Conservation (phyloP, 768 basidiomycete genomes). For the Aureoboletus auriporus region DNA sequence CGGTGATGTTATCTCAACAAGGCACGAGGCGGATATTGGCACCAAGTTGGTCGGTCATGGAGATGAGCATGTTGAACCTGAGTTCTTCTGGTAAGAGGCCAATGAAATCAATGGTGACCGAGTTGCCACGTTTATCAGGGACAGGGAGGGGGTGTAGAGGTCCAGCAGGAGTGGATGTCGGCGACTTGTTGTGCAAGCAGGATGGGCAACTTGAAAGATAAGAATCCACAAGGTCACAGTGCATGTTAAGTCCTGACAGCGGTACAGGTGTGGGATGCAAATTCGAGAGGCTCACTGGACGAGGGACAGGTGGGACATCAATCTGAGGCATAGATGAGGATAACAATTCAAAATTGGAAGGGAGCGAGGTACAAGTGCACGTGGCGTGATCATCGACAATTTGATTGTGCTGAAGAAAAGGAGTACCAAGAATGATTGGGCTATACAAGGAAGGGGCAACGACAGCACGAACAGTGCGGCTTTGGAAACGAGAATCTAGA, state of each 20-base stretch:
- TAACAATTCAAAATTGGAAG: constrained; percentile 8
- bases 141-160: constrained; percentile 19
- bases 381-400: constrained; percentile 29
- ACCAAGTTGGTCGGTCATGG: background rate
- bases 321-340: too few relatives aligned
- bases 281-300: too few relatives aligned
- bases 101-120: constrained; percentile 34
- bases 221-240: background rate
- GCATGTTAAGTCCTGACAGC: background rate
- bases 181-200: constrained; percentile 34
- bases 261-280: too few relatives aligned
- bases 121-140: constrained; percentile 5
- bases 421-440: constrained; percentile 31
- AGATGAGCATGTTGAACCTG: constrained; percentile 21
- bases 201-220: constrained; percentile 18
- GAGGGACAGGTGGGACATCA: too few relatives aligned
- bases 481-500: background rate
- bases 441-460: constrained; percentile 22
- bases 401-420: constrained; percentile 31
- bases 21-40: constrained; percentile 5
- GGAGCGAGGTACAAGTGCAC: background rate
- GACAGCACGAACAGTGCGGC: constrained; percentile 13
- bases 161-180: constrained; percentile 15
- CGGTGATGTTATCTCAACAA: constrained; percentile 1
- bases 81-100: constrained; percentile 31